Base-by-base conservation (phyloP, 164 flowering plant species). In the Vitis vinifera region DNA sequence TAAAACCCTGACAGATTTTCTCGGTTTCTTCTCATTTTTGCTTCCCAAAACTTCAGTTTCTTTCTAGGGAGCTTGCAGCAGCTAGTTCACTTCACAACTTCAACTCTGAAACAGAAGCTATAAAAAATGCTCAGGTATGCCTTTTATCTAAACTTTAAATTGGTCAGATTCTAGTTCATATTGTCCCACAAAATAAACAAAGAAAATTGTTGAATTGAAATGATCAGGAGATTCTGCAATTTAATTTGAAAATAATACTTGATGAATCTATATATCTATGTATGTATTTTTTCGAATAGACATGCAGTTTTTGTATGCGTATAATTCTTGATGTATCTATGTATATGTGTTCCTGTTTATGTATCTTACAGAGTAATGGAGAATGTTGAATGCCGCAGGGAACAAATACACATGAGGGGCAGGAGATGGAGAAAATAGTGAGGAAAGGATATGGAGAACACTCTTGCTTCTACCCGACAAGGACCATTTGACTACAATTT, bases 31-130 rank as follows among this genome's bases (percentile, higher is more conserved):
- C 16, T 12, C 44, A 37, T 37, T 37, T 37, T 37, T 37, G 44
- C 12, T 59, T 62, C 13, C 27, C 59, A 6, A 55, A 51, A 48
- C 44, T 60, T 15, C 71, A 78, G 81, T 78, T 71, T 68, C 81
- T 78, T 9, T 78, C 81, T 0, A 78, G 68, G 81, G 71, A 78
- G 68, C 73, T 78, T 47, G 72, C 75, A 2, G 75, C 78, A 29
- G 78, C 77, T 7, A 55, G 66, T 51, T 50, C 65, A 55, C 16
- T 51, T 37, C 23, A 62, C 7, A 66, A 67, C 51, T 30, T 70
- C n/a, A 57, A 66, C 71, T 2, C 23, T 29, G 55, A 50, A 16
- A 37, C 52, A 31, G 69, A 51, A 44, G 51, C 68, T 23, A 16
- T 29, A 58, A 37, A 4, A 49, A 64, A 72, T 15, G 47, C 55